A percentile compares a stretch with the other conserved stretches of the same genome.
These are phyloP conservation scores for Pyrenula massariospora DNA, from an alignment of 495 filamentous ascomycete genomes.

Conservation along the genomic window DNA sequence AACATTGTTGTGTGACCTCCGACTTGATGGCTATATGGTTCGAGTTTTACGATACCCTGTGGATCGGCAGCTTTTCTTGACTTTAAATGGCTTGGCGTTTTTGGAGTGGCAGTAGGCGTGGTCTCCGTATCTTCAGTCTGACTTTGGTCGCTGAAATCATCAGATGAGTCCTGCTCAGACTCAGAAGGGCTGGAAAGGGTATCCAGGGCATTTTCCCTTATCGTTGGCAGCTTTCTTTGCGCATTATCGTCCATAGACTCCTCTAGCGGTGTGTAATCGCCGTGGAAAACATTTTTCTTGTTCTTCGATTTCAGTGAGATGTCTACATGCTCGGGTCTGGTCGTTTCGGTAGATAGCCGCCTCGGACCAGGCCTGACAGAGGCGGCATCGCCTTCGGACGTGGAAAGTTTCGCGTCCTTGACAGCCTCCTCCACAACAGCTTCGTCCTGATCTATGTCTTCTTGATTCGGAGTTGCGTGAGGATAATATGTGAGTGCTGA, in stretches of 20 bases:
- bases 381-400: conserved; percentile 9
- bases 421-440: conserved; percentile 31
- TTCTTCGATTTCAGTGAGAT: conserved; percentile 50
- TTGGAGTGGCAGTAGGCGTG: conserved; percentile 49
- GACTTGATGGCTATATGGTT: conserved; percentile 94
- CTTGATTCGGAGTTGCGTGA: conserved; percentile 52
- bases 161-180: conserved; percentile 45
- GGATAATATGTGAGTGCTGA: conserved; percentile 90
- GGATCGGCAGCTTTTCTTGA: conserved; percentile 15
- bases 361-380: conserved; percentile 15
- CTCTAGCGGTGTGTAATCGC: conserved; percentile 36
- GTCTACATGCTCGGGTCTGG: conserved; percentile 35
- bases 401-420: conserved; percentile 23
- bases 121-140: conserved; percentile 45
- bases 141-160: conserved; percentile 42
- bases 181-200: conserved; percentile 33
- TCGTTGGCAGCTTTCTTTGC: conserved; percentile 20
- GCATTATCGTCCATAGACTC: conserved; percentile 19
- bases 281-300: conserved; percentile 48
- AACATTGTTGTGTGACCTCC: conserved; percentile 94
- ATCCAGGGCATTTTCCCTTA: conserved; percentile 28
- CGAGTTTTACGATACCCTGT: conserved; percentile 88
- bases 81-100: conserved; percentile 24
- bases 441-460: conserved; percentile 26
- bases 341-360: conserved; percentile 18